These are phyloP conservation scores for Fraxinus greggii DNA, from an alignment of 305 asterid genomes.

Conservation along the genomic window DNA sequence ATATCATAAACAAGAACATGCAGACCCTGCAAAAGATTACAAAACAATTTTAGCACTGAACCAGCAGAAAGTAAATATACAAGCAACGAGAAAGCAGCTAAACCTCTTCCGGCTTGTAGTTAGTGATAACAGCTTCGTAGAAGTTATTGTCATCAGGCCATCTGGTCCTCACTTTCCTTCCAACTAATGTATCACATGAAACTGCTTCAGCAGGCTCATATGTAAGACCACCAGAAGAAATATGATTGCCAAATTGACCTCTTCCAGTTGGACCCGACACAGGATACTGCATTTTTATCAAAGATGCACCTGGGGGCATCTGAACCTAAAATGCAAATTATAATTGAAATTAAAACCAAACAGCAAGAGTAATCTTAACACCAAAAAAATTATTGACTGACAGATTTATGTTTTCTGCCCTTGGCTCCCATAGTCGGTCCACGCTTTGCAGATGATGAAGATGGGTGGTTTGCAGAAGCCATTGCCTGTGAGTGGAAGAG, in stretches of 20 bases:
- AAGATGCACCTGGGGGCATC: constrained; percentile 54
- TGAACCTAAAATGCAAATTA: constrained; percentile 28
- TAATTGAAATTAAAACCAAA: constrained; percentile 15
- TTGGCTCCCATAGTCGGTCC: constrained; percentile 52
- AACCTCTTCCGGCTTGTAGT: constrained; percentile 68
- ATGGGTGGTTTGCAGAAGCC: constrained; percentile 49
- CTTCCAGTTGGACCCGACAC: constrained; percentile 65
- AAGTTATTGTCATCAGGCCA: constrained; percentile 94
- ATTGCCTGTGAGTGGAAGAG: constrained; percentile 39
- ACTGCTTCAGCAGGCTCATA: constrained; percentile 28
- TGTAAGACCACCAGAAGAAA: constrained; percentile 50
- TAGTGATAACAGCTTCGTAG: constrained; percentile 81
- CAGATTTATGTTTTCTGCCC: constrained; percentile 66
- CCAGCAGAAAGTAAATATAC: constrained; percentile 9
- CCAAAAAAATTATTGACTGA: constrained; percentile 38
- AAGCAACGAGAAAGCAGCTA: constrained; percentile 13
- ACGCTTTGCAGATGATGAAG: constrained; percentile 59
- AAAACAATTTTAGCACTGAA: constrained; percentile 21
- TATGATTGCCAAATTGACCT: constrained; percentile 63
- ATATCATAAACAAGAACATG: constrained; percentile 84
- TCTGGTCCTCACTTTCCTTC: constrained; percentile 76
- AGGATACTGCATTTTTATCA: constrained; percentile 67
- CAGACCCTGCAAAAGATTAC: constrained; percentile 59
- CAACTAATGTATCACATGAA: constrained; percentile 55
- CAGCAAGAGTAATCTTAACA: constrained; percentile 16